These are phyloP conservation scores for Saturnispora besseyi DNA, from an alignment of 805 yeast genomes.

Conservation along the genomic window DNA sequence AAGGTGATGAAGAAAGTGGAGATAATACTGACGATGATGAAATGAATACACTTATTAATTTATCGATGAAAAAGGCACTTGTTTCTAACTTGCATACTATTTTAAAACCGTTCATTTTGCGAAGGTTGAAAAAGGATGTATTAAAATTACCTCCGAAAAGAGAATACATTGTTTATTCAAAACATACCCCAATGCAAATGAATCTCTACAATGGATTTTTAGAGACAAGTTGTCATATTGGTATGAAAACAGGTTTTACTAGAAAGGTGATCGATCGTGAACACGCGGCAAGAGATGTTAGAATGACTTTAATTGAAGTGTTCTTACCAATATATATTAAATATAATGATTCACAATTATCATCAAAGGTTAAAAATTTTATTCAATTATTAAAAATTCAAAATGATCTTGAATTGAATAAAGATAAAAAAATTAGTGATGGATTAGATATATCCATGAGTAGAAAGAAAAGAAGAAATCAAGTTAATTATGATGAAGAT, in stretches of 20 bases:
- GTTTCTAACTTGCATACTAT: constrained; percentile 78
- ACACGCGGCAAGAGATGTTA: constrained; percentile 3
- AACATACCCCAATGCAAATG: constrained; percentile 53
- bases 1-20: constrained; percentile 15
- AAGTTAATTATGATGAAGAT: constrained; percentile 13
- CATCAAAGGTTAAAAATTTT: not conserved
- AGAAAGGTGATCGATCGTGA: constrained; percentile 4
- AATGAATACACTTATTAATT: constrained; percentile 43
- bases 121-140: constrained; percentile 74
- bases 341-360: constrained; percentile 8
- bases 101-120: constrained; percentile 74
- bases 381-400: not conserved
- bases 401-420: not conserved
- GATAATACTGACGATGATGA: constrained; percentile 29
- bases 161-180: constrained; percentile 74
- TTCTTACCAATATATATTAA: constrained; percentile 31
- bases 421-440: not conserved
- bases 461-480: constrained; percentile 1
- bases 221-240: constrained; percentile 5
- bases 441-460: constrained; percentile 4
- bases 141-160: constrained; percentile 77
- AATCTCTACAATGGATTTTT: constrained; percentile 29
- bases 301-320: constrained; percentile 35
- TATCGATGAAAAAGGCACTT: constrained; percentile 49
- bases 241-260: not conserved